Percentiles rank a stretch among this genome's conserved stretches.
These are phyloP conservation scores for Globisporangium spiculum DNA, from an alignment of 352 stramenopile species.

Conservation along the genomic window DNA sequence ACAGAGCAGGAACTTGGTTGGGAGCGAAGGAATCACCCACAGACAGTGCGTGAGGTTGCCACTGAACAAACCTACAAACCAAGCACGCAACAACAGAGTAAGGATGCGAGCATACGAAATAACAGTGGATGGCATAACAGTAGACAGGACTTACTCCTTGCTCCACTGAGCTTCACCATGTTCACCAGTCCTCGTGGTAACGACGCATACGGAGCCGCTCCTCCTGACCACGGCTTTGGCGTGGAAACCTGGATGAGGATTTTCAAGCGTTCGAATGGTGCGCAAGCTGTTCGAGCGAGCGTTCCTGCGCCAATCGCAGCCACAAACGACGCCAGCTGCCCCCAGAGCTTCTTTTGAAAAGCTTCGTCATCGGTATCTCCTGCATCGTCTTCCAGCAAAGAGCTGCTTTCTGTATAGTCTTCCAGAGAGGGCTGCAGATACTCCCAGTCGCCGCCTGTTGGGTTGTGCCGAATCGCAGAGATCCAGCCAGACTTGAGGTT, in stretches of 20 bases:
- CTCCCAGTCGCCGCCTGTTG: slow-evolving; percentile 58
- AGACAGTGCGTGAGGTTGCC: slow-evolving; percentile 81
- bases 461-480: slow-evolving; percentile 68
- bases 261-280: slow-evolving; percentile 78
- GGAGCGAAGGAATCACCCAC: slow-evolving; percentile 79
- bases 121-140: background rate
- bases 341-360: slow-evolving; percentile 23
- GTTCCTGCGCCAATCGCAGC: slow-evolving; percentile 67
- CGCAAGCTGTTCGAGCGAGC: slow-evolving; percentile 59
- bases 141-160: slow-evolving; percentile 29
- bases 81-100: background rate
- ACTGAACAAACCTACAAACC: slow-evolving; percentile 53
- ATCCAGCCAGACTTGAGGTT: slow-evolving; percentile 76
- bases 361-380: background rate
- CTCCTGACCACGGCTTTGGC: slow-evolving; percentile 17
- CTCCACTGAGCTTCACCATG: slow-evolving; percentile 65
- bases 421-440: slow-evolving; percentile 37
- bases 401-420: background rate
- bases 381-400: background rate
- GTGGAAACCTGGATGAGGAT: slow-evolving; percentile 72
- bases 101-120: background rate
- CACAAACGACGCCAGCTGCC: slow-evolving; percentile 48
- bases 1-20: slow-evolving; percentile 75
- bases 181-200: slow-evolving; percentile 51
- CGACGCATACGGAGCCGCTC: slow-evolving; percentile 38